Evolutionary conservation across 306 rosid species (phyloP).

Genomic region (Ochetophila trinervis): DNA sequence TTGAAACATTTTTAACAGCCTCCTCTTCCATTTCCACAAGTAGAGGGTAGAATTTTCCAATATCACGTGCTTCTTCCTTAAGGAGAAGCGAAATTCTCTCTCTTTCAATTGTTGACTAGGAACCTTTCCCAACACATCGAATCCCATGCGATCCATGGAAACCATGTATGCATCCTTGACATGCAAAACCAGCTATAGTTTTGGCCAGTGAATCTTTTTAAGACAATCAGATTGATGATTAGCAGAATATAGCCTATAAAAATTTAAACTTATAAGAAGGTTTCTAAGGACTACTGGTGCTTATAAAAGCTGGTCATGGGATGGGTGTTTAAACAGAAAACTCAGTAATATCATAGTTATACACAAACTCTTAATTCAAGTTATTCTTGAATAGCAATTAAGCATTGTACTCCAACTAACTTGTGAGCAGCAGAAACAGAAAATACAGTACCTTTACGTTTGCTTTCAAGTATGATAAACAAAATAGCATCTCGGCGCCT

Average conservation of each 20-base stretch:
- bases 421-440: constrained; percentile 5
- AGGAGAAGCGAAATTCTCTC: constrained; percentile 65
- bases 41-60: constrained; percentile 63
- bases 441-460: constrained; percentile 52
- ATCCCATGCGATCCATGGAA: constrained; percentile 78
- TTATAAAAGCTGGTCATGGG: neutral
- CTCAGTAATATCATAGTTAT: neutral
- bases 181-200: neutral
- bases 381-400: neutral
- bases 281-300: too few relatives aligned
- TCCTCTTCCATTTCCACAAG: constrained; percentile 86
- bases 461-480: constrained; percentile 55
- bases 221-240: too few relatives aligned
- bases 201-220: too few relatives aligned
- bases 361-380: neutral
- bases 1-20: constrained; percentile 54
- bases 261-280: too few relatives aligned
- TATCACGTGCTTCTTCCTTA: constrained; percentile 58
- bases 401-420: neutral
- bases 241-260: too few relatives aligned
- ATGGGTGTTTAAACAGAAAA: neutral
- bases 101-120: constrained; percentile 40
- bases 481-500: constrained; percentile 80
- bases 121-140: constrained; percentile 63
- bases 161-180: constrained; percentile 67